A percentile compares a stretch with the other conserved stretches of the same genome.
Evolutionary conservation across 2,329 filamentous ascomycete species (phyloP).

Genomic region (Penicillium brevicompactum): DNA sequence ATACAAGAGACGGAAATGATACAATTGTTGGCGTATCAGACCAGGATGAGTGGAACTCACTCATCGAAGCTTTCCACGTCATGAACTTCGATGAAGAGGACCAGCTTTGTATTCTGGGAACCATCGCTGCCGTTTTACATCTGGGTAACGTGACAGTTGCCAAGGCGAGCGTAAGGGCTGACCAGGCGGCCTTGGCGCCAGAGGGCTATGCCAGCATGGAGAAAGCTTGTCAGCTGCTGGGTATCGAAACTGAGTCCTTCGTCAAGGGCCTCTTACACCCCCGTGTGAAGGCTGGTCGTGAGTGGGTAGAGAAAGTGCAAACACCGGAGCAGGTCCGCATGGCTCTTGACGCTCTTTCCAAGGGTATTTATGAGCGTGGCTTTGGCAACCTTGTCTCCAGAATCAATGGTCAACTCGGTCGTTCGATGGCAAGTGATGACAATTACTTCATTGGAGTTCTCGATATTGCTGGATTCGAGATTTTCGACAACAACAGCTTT

Average conservation of each 20-base stretch:
- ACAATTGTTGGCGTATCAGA: constrained; percentile 90
- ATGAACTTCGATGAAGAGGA: constrained; percentile 92
- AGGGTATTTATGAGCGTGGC: constrained; percentile 95
- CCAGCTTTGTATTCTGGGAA: constrained; percentile 79
- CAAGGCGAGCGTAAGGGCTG: constrained; percentile 86
- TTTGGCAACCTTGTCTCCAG: constrained; percentile 90
- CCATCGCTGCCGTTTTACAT: constrained; percentile 88
- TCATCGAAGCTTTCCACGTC: constrained; percentile 89
- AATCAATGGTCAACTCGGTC: constrained; percentile 89
- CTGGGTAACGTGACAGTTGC: constrained; percentile 87
- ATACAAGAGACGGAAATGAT: constrained; percentile 89
- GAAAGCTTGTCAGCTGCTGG: constrained; percentile 80
- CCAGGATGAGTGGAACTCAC: constrained; percentile 80
- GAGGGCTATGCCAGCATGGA: constrained; percentile 75
- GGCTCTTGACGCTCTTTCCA: constrained; percentile 85
- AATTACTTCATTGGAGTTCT: constrained; percentile 96
- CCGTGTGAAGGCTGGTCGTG: constrained; percentile 89
- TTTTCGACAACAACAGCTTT: constrained; percentile 97
- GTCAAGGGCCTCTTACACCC: constrained; percentile 87
- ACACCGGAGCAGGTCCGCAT: constrained; percentile 95
- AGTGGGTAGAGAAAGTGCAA: constrained; percentile 98
- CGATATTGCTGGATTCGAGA: constrained; percentile 98
- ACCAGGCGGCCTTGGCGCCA: constrained; percentile 80
- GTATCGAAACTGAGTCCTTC: constrained; percentile 82
- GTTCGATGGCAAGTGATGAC: constrained; percentile 79